phyloP scores from a whole-genome alignment of 2,329 filamentous ascomycete genomes.

The Xylaria sp. region DNA sequence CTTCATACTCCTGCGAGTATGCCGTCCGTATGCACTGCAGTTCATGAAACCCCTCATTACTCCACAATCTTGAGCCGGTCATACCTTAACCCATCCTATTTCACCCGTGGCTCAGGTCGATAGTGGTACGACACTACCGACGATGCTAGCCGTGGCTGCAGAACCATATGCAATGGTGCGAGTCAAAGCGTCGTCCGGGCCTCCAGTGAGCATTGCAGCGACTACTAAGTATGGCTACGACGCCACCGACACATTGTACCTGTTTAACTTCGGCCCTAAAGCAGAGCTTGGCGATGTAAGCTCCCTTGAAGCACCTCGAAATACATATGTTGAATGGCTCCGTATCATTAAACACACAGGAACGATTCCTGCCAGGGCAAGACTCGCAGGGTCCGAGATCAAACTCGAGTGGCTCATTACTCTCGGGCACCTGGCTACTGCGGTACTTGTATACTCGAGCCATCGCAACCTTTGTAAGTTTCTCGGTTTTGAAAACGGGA shows the following conservation, averaged over 20 bases:
- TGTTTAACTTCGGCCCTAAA: constrained; percentile 27
- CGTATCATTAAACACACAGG: constrained; percentile 10
- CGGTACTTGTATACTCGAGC: constrained; percentile 8
- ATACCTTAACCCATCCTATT: constrained; percentile 4
- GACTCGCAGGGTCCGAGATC: constrained; percentile 17
- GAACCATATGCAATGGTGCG: constrained; percentile 17
- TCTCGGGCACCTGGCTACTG: background rate
- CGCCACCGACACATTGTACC: constrained; percentile 25
- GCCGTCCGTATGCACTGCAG: background rate
- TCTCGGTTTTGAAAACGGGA: background rate
- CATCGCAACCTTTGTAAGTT: background rate
- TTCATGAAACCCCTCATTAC: constrained; percentile 17
- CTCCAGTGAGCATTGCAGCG: constrained; percentile 35
- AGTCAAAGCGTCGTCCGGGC: constrained; percentile 43
- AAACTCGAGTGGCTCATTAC: background rate
- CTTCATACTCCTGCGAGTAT: constrained; percentile 2
- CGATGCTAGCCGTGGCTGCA: constrained; percentile 20
- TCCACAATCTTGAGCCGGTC: constrained; percentile 25
- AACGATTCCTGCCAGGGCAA: constrained; percentile 19
- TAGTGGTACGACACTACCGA: constrained; percentile 26
- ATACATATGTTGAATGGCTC: constrained; percentile 14
- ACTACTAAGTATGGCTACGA: constrained; percentile 24
- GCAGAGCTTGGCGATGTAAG: constrained; percentile 9
- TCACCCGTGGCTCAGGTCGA: constrained; percentile 20
- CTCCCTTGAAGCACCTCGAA: constrained; percentile 18